These are phyloP conservation scores for Phyllosticta paracitricarpa DNA, from an alignment of 2,329 filamentous ascomycete species.

Conservation along the genomic window DNA sequence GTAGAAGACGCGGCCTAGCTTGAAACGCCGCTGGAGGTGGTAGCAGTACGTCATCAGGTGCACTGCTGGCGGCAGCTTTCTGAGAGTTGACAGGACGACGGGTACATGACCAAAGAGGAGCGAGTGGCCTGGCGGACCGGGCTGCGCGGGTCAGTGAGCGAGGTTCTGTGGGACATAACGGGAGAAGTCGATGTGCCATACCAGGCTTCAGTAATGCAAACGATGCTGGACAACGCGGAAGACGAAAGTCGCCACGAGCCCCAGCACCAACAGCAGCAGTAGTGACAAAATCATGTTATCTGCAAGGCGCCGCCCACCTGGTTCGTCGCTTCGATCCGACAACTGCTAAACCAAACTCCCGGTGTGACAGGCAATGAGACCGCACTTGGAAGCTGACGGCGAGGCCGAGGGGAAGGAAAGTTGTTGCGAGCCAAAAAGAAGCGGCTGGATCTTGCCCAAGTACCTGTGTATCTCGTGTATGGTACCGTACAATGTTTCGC, in stretches of 20 bases:
- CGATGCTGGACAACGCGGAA: background rate
- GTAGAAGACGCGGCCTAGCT: constrained; percentile 2
- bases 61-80: background rate
- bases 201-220: background rate
- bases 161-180: background rate
- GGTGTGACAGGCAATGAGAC: too few relatives aligned
- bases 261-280: background rate
- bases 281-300: background rate
- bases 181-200: background rate
- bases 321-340: background rate
- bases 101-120: background rate
- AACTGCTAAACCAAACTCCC: background rate
- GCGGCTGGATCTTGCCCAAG: too few relatives aligned
- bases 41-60: constrained; percentile 1
- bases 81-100: background rate
- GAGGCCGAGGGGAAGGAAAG: too few relatives aligned
- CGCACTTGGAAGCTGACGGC: too few relatives aligned
- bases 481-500: background rate
- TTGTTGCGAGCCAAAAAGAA: too few relatives aligned
- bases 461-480: too few relatives aligned
- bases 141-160: background rate
- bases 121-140: background rate
- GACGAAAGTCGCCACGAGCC: background rate
- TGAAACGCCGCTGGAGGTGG: background rate
- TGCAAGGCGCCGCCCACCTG: background rate